Conservation (phyloP, 495 filamentous ascomycete species). For the Achaetomiella virescens region DNA sequence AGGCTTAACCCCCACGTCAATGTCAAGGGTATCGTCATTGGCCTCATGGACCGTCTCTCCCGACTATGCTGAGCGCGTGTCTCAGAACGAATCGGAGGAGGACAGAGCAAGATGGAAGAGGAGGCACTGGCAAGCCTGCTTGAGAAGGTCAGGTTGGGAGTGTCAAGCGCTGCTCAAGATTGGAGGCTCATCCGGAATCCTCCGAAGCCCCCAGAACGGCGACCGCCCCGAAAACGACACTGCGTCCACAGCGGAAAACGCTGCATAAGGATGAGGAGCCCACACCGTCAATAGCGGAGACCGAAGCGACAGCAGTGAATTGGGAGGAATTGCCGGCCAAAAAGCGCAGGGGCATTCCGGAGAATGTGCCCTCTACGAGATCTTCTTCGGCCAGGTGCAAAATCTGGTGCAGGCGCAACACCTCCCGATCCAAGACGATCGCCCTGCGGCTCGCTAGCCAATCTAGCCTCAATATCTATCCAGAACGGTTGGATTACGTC, state of each 20-base stretch:
- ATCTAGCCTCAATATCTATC: conserved; percentile 95
- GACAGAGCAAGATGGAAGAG: conserved; percentile 70
- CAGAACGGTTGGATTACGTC: conserved; percentile 85
- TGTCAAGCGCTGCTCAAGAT: conserved; percentile 40
- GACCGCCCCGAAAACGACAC: conserved; percentile 17
- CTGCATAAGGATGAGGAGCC: conserved; percentile 29
- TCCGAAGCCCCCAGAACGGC: conserved; percentile 11
- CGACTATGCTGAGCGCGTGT: conserved; percentile 82
- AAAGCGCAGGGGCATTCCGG: conserved; percentile 65
- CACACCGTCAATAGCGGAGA: conserved; percentile 37
- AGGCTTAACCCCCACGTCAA: conserved; percentile 92
- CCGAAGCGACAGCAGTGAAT: conserved; percentile 36
- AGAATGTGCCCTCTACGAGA: conserved; percentile 89
- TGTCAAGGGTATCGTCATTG: conserved; percentile 95
- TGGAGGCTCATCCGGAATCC: conserved; percentile 10
- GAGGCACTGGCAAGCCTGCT: conserved; percentile 71
- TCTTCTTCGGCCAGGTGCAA: conserved; percentile 95
- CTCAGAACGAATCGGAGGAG: conserved; percentile 64
- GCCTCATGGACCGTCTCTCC: conserved; percentile 94
- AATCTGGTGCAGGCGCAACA: conserved; percentile 85
- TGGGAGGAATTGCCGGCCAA: conserved; percentile 36
- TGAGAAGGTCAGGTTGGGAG: conserved; percentile 68
- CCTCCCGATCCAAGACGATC: conserved; percentile 88
- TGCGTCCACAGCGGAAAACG: conserved; percentile 19
- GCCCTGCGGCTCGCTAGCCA: conserved; percentile 83